Conservation (phyloP, 2,329 filamentous ascomycete genomes). For the Aspergillus ibericus region DNA sequence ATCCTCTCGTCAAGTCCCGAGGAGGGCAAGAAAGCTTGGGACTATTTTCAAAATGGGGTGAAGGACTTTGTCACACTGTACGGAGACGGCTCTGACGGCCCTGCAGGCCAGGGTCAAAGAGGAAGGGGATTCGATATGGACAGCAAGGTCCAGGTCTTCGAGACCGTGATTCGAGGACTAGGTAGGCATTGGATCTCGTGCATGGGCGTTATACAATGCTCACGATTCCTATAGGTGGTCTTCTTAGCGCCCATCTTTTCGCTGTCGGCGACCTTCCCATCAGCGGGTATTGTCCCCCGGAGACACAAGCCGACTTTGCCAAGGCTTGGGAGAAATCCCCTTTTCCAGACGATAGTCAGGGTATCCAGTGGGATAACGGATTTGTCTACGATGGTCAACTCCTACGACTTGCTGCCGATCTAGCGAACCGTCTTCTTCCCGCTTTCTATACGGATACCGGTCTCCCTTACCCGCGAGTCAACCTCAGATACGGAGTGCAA, state of each 20-base stretch:
- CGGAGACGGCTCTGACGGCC: conserved; percentile 74
- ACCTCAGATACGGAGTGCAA: conserved; percentile 77
- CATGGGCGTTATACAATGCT: neutral
- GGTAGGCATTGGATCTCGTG: conserved; percentile 27
- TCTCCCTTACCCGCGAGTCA: conserved; percentile 91
- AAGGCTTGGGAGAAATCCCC: conserved; percentile 42
- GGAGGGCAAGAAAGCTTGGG: conserved; percentile 62
- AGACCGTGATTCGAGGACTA: conserved; percentile 88
- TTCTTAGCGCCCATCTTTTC: conserved; percentile 91
- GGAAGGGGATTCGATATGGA: conserved; percentile 87
- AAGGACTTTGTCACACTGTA: conserved; percentile 75
- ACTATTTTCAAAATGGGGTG: conserved; percentile 78
- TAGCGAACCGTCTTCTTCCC: conserved; percentile 79
- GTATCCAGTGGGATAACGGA: conserved; percentile 71
- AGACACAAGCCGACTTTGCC: conserved; percentile 39
- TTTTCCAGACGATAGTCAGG: conserved; percentile 24
- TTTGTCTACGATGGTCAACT: conserved; percentile 88
- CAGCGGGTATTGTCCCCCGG: conserved; percentile 65
- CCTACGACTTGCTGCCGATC: conserved; percentile 81
- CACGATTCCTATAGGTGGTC: conserved; percentile 58
- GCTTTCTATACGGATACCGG: conserved; percentile 91
- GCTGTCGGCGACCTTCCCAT: conserved; percentile 89
- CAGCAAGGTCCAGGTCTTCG: conserved; percentile 98
- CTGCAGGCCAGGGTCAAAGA: conserved; percentile 68
- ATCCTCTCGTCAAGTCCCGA: conserved; percentile 72